Conservation (phyloP, 306 rosid species). For the Glycine tomentella region DNA sequence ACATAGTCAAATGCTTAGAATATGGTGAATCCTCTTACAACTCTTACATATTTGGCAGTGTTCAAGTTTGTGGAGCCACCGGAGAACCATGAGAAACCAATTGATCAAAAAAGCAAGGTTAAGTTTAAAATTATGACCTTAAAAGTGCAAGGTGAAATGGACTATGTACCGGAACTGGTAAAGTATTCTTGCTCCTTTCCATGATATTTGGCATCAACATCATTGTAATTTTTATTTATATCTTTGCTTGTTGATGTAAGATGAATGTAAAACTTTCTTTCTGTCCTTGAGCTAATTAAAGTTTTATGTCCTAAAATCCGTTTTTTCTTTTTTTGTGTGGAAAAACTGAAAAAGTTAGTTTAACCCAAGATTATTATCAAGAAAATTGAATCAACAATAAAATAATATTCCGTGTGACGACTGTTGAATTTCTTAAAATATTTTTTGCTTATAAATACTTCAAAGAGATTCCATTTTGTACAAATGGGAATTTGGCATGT, state of each 20-base stretch:
- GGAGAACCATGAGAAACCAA: constrained; percentile 77
- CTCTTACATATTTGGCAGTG: constrained; percentile 61
- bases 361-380: background rate
- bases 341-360: constrained; percentile 11
- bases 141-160: constrained; percentile 88
- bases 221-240: constrained; percentile 18
- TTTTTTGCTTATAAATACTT: background rate
- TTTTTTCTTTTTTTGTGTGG: no score
- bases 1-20: constrained; percentile 15
- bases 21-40: constrained; percentile 39
- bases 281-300: background rate
- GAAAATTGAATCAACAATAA: background rate
- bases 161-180: constrained; percentile 96
- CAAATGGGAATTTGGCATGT: no score
- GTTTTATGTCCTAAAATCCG: no score
- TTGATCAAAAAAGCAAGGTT: constrained; percentile 85
- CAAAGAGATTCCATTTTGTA: no score
- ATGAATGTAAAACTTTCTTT: constrained; percentile 3
- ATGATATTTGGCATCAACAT: constrained; percentile 23
- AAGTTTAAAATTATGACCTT: constrained; percentile 97
- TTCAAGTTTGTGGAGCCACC: constrained; percentile 98
- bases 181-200: constrained; percentile 26
- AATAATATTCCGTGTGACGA: background rate
- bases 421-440: background rate
- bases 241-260: constrained; percentile 37